Evolutionary conservation across 2,329 filamentous ascomycete genomes (phyloP), one percentile per base, ranked within the genome.

Genomic region (Trichoderma arundinaceum): DNA sequence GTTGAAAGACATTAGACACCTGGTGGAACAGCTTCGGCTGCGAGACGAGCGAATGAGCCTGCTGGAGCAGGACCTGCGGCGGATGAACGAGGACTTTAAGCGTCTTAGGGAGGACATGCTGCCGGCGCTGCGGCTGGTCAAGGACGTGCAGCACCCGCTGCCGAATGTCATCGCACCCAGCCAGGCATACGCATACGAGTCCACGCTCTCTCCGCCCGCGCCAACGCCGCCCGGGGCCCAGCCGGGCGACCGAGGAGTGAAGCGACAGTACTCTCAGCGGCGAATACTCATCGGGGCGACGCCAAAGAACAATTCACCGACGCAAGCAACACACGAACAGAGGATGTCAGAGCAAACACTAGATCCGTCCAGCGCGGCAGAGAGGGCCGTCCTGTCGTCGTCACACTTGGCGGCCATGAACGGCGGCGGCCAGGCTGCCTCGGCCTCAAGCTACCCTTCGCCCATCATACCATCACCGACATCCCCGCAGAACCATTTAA

Each of bases 21-120:
- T 99, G 19, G 94, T 97, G 68, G 91, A 94, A 73, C 93, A 96
- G 68, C 88, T 99, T 52, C 89, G 92, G 70, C 82, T 96, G 69
- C 91, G 95, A 71, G 95, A 99, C 76, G 92, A 97, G 79, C 89
- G 93, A 66, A 94, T 98, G 79, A 88, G 87, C 69, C 83, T 91
- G 49, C 86, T 94, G 32, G 94, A 98, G 77, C 86, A 89, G 66
- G 93, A 98, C 74, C 79, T 98, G 74, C 88, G 91, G 68, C 88
- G 90, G 68, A 85, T 98, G 73, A 90, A 90, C 12, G 92, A 97
- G 46, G 94, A 98, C 75, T 97, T 96, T 76, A 86, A 91, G 71
- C 90, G 92, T 70, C 80, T 99, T 69, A 86, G 95, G 65, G 94
- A 98, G 77, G 95, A 99, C 74, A 88, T 97, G 74, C 83, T 98